These are phyloP conservation scores for Calonectria honghensis DNA, from an alignment of 2,329 filamentous ascomycete genomes.

Conservation along the genomic window DNA sequence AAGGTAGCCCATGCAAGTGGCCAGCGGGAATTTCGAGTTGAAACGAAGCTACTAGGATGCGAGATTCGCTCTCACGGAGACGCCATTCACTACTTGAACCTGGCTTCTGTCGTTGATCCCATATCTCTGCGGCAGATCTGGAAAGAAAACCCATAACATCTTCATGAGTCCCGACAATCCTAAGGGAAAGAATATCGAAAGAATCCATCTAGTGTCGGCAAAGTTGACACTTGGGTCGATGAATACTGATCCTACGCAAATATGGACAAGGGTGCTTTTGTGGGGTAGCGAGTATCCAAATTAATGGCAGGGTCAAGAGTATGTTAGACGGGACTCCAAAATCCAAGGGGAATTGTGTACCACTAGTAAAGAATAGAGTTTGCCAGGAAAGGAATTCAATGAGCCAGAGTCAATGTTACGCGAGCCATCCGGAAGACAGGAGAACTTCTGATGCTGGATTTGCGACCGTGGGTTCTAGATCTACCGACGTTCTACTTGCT, in stretches of 20 bases:
- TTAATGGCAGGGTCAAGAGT: too few species aligned
- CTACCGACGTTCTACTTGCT: neutral
- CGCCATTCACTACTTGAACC: constrained; percentile 37
- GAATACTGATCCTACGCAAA: too few species aligned
- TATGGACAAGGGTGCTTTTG: too few species aligned
- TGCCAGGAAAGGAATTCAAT: neutral
- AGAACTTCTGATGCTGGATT: neutral
- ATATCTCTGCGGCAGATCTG: constrained; percentile 42
- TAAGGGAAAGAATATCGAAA: too few species aligned
- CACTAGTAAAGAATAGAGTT: neutral
- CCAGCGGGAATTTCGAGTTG: constrained; percentile 1
- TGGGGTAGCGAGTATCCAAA: too few species aligned
- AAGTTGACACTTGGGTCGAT: too few species aligned
- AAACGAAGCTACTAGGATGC: neutral
- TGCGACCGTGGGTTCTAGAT: neutral
- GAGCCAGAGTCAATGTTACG: too few species aligned
- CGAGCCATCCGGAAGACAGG: too few species aligned
- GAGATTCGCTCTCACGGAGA: constrained; percentile 43
- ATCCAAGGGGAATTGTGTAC: too few species aligned
- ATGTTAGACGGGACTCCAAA: too few species aligned
- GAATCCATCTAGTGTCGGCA: too few species aligned
- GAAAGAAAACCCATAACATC: constrained; percentile 26
- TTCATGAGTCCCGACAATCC: too few species aligned
- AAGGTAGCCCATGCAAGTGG: neutral
- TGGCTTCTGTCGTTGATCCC: constrained; percentile 37